Percentiles rank a stretch among this genome's conserved stretches.
These are phyloP conservation scores for Terfezia boudieri DNA, from an alignment of 495 filamentous ascomycete genomes.

Conservation along the genomic window DNA sequence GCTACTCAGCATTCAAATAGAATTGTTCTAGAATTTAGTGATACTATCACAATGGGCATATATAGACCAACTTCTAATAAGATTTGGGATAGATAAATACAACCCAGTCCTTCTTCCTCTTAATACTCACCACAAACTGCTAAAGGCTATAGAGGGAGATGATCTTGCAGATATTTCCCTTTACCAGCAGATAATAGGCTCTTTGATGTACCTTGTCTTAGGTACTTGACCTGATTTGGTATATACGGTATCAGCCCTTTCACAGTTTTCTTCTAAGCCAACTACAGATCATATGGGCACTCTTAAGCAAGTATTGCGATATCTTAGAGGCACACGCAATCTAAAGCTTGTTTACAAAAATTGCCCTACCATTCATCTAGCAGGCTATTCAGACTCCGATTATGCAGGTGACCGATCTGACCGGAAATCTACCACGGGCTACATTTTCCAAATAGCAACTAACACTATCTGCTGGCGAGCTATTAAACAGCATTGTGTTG, in stretches of 20 bases:
- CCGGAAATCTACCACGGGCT: too few relatives aligned
- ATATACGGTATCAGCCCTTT: too few relatives aligned
- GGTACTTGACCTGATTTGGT: constrained; percentile 8
- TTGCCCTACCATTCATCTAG: background rate
- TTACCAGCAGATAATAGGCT: too few relatives aligned
- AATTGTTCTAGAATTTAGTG: background rate
- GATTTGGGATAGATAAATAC: background rate
- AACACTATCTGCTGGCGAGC: background rate
- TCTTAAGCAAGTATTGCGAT: constrained; percentile 1
- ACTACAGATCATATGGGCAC: background rate
- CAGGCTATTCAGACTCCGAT: background rate
- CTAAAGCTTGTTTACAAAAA: background rate
- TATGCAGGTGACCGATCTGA: background rate
- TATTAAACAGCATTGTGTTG: constrained; percentile 1
- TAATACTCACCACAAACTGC: background rate
- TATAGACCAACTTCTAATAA: background rate
- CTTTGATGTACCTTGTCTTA: constrained; percentile 3
- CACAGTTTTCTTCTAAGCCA: constrained; percentile 1
- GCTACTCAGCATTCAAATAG: background rate
- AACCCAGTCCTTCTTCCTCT: background rate
- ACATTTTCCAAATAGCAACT: background rate
- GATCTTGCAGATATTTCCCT: too few relatives aligned
- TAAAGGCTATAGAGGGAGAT: background rate
- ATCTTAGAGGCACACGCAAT: background rate
- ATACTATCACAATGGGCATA: background rate